Conservation (phyloP, 148 eudicot genomes). For the Rhododendron ferrugineum region DNA sequence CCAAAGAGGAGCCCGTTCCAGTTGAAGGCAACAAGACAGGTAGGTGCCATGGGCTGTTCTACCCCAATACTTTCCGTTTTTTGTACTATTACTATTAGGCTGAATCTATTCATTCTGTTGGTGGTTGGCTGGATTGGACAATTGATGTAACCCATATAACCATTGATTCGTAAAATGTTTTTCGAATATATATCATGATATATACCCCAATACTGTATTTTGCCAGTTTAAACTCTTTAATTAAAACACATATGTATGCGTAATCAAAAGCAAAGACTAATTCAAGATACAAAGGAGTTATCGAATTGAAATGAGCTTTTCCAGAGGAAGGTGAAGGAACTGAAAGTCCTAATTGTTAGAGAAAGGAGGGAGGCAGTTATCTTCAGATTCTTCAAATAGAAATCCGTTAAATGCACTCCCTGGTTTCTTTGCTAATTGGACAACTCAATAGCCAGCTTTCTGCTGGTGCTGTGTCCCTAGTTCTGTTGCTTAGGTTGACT, state of each 20-base stretch:
- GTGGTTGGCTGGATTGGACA: background rate
- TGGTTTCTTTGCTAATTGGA: background rate
- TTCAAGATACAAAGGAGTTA: background rate
- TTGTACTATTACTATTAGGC: background rate
- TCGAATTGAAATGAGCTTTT: background rate
- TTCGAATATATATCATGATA: background rate
- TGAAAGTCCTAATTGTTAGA: background rate
- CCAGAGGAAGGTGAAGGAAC: background rate
- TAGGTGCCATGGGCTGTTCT: background rate
- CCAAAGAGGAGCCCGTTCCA: conserved; percentile 4
- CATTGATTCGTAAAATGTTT: background rate
- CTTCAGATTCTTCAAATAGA: background rate
- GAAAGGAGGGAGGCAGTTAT: background rate
- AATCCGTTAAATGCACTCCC: background rate
- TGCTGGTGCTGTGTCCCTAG: background rate
- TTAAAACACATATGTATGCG: background rate
- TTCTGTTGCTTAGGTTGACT: background rate
- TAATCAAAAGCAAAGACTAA: background rate
- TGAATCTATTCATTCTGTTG: background rate
- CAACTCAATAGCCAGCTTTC: background rate
- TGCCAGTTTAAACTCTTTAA: background rate
- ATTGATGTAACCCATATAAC: background rate
- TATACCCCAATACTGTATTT: background rate
- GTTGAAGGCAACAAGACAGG: conserved; percentile 6
- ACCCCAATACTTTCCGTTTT: background rate